phyloP scores from a whole-genome alignment of 129 eudicot species.

The Flaveria sonorensis region DNA sequence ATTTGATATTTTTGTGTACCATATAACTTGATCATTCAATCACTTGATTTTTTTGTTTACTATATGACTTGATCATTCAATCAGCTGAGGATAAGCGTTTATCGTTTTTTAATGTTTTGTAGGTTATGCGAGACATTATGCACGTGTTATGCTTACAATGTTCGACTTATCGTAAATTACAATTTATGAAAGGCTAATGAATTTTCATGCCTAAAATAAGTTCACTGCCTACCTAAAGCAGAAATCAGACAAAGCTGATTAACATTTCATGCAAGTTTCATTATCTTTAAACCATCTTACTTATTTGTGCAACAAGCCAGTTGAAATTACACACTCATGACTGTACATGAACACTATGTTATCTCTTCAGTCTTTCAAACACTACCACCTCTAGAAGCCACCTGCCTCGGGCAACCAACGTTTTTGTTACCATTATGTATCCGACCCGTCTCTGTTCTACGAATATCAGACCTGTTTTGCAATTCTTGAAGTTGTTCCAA shows the following conservation, averaged over 20 bases:
- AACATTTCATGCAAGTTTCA: not conserved
- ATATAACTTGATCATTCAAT: too few relatives aligned
- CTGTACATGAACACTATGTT: constrained; percentile 18
- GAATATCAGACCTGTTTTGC: constrained; percentile 33
- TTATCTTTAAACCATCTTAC: not conserved
- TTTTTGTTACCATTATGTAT: constrained; percentile 33
- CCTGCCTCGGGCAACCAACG: constrained; percentile 36
- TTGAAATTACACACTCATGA: constrained; percentile 11
- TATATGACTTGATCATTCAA: too few relatives aligned
- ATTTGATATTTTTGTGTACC: too few relatives aligned
- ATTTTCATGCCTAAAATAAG: not conserved
- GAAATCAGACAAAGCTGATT: not conserved
- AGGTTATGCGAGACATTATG: too few relatives aligned
- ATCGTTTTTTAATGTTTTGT: too few relatives aligned
- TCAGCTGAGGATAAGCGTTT: too few relatives aligned
- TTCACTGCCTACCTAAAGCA: not conserved
- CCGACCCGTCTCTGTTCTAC: constrained; percentile 35
- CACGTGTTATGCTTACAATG: not conserved
- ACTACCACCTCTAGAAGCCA: constrained; percentile 35
- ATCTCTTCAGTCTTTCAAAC: constrained; percentile 12
- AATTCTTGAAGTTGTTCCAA: constrained; percentile 64
- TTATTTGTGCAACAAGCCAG: not conserved
- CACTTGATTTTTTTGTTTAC: too few relatives aligned
- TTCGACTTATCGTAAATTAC: not conserved
- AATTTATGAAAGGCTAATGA: not conserved